Conservation (phyloP, 2,329 filamentous ascomycete genomes). For the Pseudocercospora vitis region DNA sequence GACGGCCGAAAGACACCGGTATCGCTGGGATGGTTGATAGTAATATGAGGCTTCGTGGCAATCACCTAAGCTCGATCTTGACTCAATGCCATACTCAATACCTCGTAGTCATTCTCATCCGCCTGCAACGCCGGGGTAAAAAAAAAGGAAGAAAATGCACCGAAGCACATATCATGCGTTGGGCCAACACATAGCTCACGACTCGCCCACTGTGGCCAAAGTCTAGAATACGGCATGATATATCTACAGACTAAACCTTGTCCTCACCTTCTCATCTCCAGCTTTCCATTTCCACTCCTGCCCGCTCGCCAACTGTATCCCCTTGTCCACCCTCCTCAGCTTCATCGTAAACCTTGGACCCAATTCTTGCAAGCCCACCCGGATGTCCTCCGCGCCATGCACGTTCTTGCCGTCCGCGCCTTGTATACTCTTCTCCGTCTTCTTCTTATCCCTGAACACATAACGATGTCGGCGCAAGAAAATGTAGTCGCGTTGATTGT, state of each 20-base stretch:
- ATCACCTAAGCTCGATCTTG: neutral
- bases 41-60: neutral
- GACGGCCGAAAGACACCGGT: too few relatives aligned
- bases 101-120: too few relatives aligned
- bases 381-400: slow-evolving; percentile 79
- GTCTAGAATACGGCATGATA: too few relatives aligned
- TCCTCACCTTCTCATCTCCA: slow-evolving; percentile 89
- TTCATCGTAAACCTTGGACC: slow-evolving; percentile 84
- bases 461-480: slow-evolving; percentile 90
- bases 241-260: slow-evolving; percentile 82
- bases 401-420: slow-evolving; percentile 79
- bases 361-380: slow-evolving; percentile 85
- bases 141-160: too few relatives aligned
- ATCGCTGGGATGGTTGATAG: too few relatives aligned
- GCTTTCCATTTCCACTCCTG: slow-evolving; percentile 97
- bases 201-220: too few relatives aligned
- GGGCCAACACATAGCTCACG: too few relatives aligned
- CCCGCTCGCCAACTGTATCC: slow-evolving; percentile 72
- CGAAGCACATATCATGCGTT: too few relatives aligned
- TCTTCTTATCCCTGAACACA: slow-evolving; percentile 83
- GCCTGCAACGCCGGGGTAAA: too few relatives aligned
- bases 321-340: slow-evolving; percentile 85
- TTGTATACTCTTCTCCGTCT: slow-evolving; percentile 82
- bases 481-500: slow-evolving; percentile 95
- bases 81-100: neutral